Conservation (phyloP, 106 monocot species). For the Phalaenopsis equestris region DNA sequence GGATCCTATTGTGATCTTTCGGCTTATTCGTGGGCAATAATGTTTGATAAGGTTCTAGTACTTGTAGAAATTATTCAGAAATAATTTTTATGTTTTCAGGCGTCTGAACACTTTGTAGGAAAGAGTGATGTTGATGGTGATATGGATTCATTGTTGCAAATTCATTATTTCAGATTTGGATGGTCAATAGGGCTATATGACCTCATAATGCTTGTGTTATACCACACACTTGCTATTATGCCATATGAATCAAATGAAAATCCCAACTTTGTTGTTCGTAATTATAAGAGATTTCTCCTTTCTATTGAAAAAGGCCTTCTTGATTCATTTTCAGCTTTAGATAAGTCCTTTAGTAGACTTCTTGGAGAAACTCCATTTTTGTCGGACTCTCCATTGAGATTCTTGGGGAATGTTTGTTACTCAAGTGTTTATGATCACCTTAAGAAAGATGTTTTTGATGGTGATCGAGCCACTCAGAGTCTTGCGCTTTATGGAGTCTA, state of each 20-base stretch:
- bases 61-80: too few relatives aligned
- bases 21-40: too few relatives aligned
- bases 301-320: constrained; percentile 62
- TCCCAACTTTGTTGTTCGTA: constrained; percentile 17
- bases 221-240: constrained; percentile 53
- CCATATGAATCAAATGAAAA: constrained; percentile 29
- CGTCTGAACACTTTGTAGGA: too few relatives aligned
- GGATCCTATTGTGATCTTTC: constrained; percentile 83
- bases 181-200: constrained; percentile 85
- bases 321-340: constrained; percentile 77
- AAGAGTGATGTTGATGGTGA: constrained; percentile 52
- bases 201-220: constrained; percentile 71
- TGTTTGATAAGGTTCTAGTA: too few relatives aligned
- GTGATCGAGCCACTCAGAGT: constrained; percentile 83
- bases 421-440: constrained; percentile 33
- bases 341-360: constrained; percentile 83
- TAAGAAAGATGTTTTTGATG: constrained; percentile 53
- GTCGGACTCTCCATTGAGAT: constrained; percentile 50
- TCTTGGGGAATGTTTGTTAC: constrained; percentile 76
- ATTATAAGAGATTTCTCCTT: constrained; percentile 82
- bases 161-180: constrained; percentile 63
- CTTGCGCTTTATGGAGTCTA: constrained; percentile 87
- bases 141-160: constrained; percentile 43
- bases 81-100: too few relatives aligned
- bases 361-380: constrained; percentile 82